Evolutionary conservation across 2,329 filamentous ascomycete genomes (phyloP), one percentile per base, ranked within the genome.

Genomic region (Ophiocordyceps robertsii): DNA sequence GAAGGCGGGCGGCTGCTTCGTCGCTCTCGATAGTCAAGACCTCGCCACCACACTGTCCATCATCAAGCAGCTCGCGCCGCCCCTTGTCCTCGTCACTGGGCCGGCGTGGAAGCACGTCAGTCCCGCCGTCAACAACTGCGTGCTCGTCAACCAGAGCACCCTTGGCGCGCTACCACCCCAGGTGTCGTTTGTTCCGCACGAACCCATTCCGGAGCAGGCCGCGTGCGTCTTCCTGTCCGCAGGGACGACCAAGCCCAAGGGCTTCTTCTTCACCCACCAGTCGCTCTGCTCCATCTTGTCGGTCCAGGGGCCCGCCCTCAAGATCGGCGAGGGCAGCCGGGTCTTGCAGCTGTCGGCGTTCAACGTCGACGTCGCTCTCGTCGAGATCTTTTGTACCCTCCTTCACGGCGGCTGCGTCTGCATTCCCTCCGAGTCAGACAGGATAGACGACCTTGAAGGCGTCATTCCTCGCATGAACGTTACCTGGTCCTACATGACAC

Each of bases 151-250:
- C 43, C 60, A 67, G 27, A 52, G 61, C 5, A 60, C 66, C 39
- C 59, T 70, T 38, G 47, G 56, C 4, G 55, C 61, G 10, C 54
- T 67, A 3, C 54, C 49, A 31, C 56, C 51, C 37, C 58, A 56
- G 46, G 46, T 47, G 47, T 53, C 43, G 16, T 53, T 61, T 1
- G 51, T 53, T 1, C 50, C 59, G 1, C 55, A 58, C 1, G 49
- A 59, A 6, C 58, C 65, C 0, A 53, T 59, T 0, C 62, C 68
- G 0, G 61, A 69, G 19, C 68, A 72, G 21, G 65, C 68, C 2
- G 77, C 78, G 0, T 82, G 79, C 51, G 66, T 78, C 3, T 69
- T 84, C 5, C 77, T 82, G 46, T 72, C 73, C 0, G 73, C 72
- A 0, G 55, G 54, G 7, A 70, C 69, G 39, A 69, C 67, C 40